phyloP scores from a whole-genome alignment of 192 early-diverging fungal species.

The Gaertneriomyces sp. region DNA sequence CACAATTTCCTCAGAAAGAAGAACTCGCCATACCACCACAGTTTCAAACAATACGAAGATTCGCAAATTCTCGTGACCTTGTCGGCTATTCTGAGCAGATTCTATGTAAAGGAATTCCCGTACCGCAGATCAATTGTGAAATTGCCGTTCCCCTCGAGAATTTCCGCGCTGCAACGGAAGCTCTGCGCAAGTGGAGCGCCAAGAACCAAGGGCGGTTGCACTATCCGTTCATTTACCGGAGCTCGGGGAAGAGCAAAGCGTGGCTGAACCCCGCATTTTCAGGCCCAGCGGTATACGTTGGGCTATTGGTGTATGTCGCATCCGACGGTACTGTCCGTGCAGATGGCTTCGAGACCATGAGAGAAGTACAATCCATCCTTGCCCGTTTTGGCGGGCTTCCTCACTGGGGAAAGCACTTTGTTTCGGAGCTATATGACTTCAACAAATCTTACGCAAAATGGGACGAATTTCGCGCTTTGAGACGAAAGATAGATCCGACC shows the following conservation, averaged over 20 bases:
- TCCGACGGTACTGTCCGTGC: slow-evolving; percentile 22
- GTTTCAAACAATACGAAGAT: slow-evolving; percentile 31
- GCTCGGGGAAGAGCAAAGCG: slow-evolving; percentile 19
- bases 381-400: slow-evolving; percentile 30
- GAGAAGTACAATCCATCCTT: slow-evolving; percentile 28
- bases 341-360: slow-evolving; percentile 28
- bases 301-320: slow-evolving; percentile 37
- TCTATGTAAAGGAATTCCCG: slow-evolving; percentile 36
- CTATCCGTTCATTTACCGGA: slow-evolving; percentile 41
- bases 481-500: slow-evolving; percentile 8
- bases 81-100: slow-evolving; percentile 30
- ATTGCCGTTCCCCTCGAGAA: slow-evolving; percentile 32
- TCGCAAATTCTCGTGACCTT: slow-evolving; percentile 15
- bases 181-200: slow-evolving; percentile 15
- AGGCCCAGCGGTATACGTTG: slow-evolving; percentile 25
- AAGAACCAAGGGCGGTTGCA: slow-evolving; percentile 8
- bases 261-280: slow-evolving; percentile 25
- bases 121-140: slow-evolving; percentile 42
- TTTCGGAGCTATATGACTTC: slow-evolving; percentile 26
- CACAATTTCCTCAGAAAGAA: not conserved
- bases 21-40: slow-evolving; percentile 7
- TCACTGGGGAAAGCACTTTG: slow-evolving; percentile 40
- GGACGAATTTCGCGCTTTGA: slow-evolving; percentile 4
- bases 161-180: slow-evolving; percentile 14
- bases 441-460: slow-evolving; percentile 1